Conservation (phyloP, 1,284 basidiomycete genomes). For the Vanrija humicola region DNA sequence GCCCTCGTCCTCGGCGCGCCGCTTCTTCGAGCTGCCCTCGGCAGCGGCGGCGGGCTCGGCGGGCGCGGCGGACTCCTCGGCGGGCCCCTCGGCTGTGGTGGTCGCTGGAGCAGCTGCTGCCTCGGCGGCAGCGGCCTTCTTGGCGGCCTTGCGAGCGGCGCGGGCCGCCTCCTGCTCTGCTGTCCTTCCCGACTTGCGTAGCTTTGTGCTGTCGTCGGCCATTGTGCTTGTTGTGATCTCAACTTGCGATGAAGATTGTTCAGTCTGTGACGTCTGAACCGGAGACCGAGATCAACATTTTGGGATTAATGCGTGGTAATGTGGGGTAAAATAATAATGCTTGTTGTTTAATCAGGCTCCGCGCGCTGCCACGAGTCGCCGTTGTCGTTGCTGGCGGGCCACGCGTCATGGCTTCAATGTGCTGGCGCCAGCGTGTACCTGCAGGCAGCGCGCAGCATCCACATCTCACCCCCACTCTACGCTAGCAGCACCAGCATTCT, state of each 20-base stretch:
- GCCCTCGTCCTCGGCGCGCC: slow-evolving; percentile 16
- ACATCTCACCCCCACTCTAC: neutral
- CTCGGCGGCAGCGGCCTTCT: slow-evolving; percentile 15
- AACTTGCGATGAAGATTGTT: neutral
- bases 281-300: slow-evolving; percentile 18
- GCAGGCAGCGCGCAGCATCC: neutral
- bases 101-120: slow-evolving; percentile 1
- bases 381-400: too few relatives aligned
- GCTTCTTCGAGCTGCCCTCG: slow-evolving; percentile 19
- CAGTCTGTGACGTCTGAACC: neutral
- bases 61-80: neutral
- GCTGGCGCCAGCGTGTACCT: too few relatives aligned
- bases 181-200: slow-evolving; percentile 33
- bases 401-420: slow-evolving; percentile 1
- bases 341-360: neutral
- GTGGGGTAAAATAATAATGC: neutral
- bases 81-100: too few relatives aligned
- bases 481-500: too few relatives aligned
- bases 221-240: slow-evolving; percentile 3
- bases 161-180: slow-evolving; percentile 41
- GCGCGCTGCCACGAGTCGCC: neutral
- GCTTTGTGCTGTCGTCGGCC: slow-evolving; percentile 54
- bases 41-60: slow-evolving; percentile 6
- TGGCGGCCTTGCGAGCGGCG: slow-evolving; percentile 40
- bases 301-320: slow-evolving; percentile 5